Base-by-base conservation (phyloP, 164 flowering plant species). In the Malania oleifera region DNA sequence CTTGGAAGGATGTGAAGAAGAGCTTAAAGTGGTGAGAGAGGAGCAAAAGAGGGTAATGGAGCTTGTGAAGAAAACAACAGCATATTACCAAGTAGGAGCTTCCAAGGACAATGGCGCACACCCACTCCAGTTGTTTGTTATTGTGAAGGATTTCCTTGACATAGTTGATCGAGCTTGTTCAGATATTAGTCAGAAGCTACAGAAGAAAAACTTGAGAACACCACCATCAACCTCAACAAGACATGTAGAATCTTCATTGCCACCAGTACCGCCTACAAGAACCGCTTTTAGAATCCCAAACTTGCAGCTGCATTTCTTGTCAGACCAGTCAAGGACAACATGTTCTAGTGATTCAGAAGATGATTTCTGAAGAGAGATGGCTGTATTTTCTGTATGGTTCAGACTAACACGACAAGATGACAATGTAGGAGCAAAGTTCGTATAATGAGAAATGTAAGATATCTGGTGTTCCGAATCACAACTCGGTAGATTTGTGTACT, bases 111-210 rank as follows among this genome's bases (percentile, higher is more conserved):
- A 67, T 57, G 73, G 53, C 19, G 54, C 59, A 17, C 55, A 68
- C 4, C 78, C 73, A 7, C 70, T 90, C 54, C 89, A 83, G 19
- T 40, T 90, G 54, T 90, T 90, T 56, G 74, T 65, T n/a, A 75
- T 85, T 18, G 82, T 90, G 25, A 82, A 77, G 50, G 90, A 83
- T 68, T 90, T 90, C 39, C 67, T 87, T 18, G 67, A 64, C 40
- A 81, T 72, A 84, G 95, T 87, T 48, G 97, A 87, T 65, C 75
- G 67, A 31, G 95, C 75, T 20, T 83, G 90, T 54, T 26, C 73
- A 0, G 83, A 81, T 24, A 81, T 87, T 25, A 59, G 79, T 13
- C 62, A 74, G 29, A 78, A 72, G 53, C 35, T 65, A 48, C 89
- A 84, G 76, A 75, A 70, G 77, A 77, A 68, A 71, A 83, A 72